Conservation (phyloP, 2,329 filamentous ascomycete genomes). For the Pseudohalonectria lignicola region DNA sequence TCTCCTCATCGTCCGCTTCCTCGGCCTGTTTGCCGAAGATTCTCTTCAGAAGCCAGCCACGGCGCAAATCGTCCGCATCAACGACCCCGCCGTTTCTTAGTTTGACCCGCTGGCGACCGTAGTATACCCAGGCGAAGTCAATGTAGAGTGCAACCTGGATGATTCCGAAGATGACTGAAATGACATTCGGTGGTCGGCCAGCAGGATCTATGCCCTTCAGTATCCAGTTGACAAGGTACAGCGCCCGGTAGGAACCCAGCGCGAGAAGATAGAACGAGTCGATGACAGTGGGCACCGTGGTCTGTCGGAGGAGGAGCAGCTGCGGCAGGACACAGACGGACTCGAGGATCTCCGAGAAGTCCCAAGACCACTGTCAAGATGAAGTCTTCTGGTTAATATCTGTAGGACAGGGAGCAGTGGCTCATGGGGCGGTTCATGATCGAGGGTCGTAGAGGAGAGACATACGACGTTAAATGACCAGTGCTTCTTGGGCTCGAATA, state of each 20-base stretch:
- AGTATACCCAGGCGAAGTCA: slow-evolving; percentile 97
- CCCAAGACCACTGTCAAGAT: slow-evolving; percentile 58
- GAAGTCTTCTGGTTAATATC: slow-evolving; percentile 7
- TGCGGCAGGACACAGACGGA: slow-evolving; percentile 85
- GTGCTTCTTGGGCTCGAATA: slow-evolving; percentile 40
- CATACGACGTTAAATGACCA: slow-evolving; percentile 42
- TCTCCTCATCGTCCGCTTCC: slow-evolving; percentile 52
- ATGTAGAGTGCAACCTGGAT: slow-evolving; percentile 83
- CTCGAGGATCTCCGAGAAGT: slow-evolving; percentile 86
- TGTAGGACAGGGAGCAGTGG: neutral
- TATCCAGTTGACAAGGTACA: slow-evolving; percentile 93
- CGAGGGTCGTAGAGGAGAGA: too few species aligned
- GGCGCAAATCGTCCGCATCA: slow-evolving; percentile 76
- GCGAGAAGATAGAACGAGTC: slow-evolving; percentile 92
- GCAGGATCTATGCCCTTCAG: slow-evolving; percentile 49
- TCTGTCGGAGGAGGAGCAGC: slow-evolving; percentile 82
- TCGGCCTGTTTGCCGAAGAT: slow-evolving; percentile 56
- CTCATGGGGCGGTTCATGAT: too few species aligned
- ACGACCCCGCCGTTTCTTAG: slow-evolving; percentile 79
- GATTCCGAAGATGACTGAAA: slow-evolving; percentile 76
- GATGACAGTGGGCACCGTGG: slow-evolving; percentile 90
- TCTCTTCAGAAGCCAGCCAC: slow-evolving; percentile 72
- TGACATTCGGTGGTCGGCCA: slow-evolving; percentile 50
- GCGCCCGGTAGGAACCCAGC: slow-evolving; percentile 74
- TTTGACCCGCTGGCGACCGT: slow-evolving; percentile 86